phyloP scores from a whole-genome alignment of 148 eudicot species.

The Cornus suecica region DNA sequence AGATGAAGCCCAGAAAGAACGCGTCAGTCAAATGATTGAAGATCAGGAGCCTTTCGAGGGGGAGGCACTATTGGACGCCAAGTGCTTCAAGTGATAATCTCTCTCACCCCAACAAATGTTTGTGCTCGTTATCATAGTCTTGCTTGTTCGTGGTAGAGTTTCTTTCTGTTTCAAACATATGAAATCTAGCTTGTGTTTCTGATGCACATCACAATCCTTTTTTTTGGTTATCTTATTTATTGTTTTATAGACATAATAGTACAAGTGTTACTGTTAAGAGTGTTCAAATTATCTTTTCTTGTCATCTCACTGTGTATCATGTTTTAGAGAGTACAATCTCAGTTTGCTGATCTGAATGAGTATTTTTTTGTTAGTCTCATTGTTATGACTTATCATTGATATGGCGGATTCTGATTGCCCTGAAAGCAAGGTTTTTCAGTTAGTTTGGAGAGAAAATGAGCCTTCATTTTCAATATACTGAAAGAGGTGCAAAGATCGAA shows the following conservation, averaged over 20 bases:
- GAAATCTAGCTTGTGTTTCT: neutral
- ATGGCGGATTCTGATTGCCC: too few species aligned
- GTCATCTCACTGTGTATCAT: neutral
- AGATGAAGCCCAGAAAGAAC: slow-evolving; percentile 33
- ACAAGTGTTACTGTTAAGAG: neutral
- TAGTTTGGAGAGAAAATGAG: too few species aligned
- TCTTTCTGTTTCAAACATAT: neutral
- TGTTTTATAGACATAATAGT: neutral
- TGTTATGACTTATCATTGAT: too few species aligned
- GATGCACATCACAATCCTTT: neutral
- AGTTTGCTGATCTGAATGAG: too few species aligned
- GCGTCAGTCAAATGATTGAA: slow-evolving; percentile 36
- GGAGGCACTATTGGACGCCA: slow-evolving; percentile 35
- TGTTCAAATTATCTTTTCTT: too few species aligned
- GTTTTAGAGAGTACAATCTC: neutral
- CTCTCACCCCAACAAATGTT: neutral
- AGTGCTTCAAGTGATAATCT: slow-evolving; percentile 30
- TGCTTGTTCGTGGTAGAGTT: neutral
- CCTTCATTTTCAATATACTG: too few species aligned
- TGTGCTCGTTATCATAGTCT: neutral
- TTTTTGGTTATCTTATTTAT: neutral
- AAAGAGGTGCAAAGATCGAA: too few species aligned
- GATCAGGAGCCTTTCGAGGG: slow-evolving; percentile 40
- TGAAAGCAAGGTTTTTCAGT: too few species aligned
- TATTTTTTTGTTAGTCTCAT: too few species aligned